Base-by-base conservation (phyloP, 495 filamentous ascomycete species). In the Gamarada debralockiae region DNA sequence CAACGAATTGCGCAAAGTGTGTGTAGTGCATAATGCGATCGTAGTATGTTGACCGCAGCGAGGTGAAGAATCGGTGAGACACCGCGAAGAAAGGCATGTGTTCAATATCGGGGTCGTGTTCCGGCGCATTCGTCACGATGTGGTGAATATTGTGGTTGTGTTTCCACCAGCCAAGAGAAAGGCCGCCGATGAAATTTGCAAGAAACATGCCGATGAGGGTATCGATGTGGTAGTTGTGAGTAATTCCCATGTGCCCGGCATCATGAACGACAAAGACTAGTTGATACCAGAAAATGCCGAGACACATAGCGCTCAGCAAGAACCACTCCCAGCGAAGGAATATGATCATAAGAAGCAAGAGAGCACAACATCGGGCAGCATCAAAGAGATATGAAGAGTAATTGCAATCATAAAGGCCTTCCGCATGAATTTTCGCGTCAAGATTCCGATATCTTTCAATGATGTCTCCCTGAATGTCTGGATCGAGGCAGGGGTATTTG, bases 161-260 rank as follows among this genome's bases (percentile, higher is more conserved):
- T 67, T 97, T 97, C 92, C 92, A 97, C 92, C 92, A 97, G 14
- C 92, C 90, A 15, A 92, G 52, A 41, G 87, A 92, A 14, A 97
- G 69, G 3, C 92, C 92, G 14, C 92, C 91, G 2, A 90, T 70
- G 57, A 86, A 96, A 65, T 93, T 83, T 21, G 91, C 92, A 59
- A 96, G 85, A 49, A 93, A 67, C 58, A 96, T 93, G 37, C 89
- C 90, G 58, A 97, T 88, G 31, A 84, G 70, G 6, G 84, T 85
- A 69, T 97, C 92, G 18, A 79, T 70, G 23, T 85, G 81, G 67
- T 88, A 96, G 61, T 82, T 68, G 64, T 96, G 91, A 23, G 92
- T 97, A 57, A 97, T 96, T 53, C 86, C 92, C 84, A 95, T 92
- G 67, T 97, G 92, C 3, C 90, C 90, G 34, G 92, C 88, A 75